phyloP scores from a whole-genome alignment of 306 rosid species.

The Ammopiptanthus mongolicus region DNA sequence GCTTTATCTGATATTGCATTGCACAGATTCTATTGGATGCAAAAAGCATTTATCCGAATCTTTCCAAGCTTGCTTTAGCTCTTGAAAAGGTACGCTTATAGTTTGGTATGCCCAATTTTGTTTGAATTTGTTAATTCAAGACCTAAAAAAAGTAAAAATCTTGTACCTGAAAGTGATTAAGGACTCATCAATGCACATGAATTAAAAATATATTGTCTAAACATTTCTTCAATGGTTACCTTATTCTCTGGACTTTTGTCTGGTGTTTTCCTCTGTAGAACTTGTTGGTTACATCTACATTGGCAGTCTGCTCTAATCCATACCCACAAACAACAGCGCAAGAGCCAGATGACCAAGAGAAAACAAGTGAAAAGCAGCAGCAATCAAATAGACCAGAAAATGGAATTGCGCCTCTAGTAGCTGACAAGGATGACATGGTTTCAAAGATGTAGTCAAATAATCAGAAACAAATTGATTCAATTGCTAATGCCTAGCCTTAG shows the following conservation, averaged over 20 bases:
- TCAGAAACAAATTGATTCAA: constrained; percentile 45
- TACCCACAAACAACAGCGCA: constrained; percentile 33
- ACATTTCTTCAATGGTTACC: background rate
- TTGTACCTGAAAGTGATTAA: background rate
- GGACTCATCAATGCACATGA: background rate
- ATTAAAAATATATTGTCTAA: background rate
- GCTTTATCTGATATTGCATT: background rate
- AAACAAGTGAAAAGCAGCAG: constrained; percentile 43
- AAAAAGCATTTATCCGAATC: constrained; percentile 66
- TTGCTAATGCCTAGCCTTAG: constrained; percentile 38
- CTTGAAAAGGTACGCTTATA: constrained; percentile 75
- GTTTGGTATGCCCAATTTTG: background rate
- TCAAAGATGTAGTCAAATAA: constrained; percentile 47
- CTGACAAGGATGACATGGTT: constrained; percentile 65
- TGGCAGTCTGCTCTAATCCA: constrained; percentile 48
- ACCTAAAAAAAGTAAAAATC: background rate
- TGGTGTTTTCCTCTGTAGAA: constrained; percentile 50
- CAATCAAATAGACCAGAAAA: constrained; percentile 39
- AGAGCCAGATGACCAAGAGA: constrained; percentile 40
- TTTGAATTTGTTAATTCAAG: constrained; percentile 5
- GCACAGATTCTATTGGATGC: constrained; percentile 86
- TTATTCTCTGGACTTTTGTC: background rate
- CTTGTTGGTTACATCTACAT: constrained; percentile 78
- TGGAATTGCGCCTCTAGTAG: constrained; percentile 48
- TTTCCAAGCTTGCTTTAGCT: constrained; percentile 88